phyloP scores from a whole-genome alignment of 164 flowering plant genomes.

The Piper betle region DNA sequence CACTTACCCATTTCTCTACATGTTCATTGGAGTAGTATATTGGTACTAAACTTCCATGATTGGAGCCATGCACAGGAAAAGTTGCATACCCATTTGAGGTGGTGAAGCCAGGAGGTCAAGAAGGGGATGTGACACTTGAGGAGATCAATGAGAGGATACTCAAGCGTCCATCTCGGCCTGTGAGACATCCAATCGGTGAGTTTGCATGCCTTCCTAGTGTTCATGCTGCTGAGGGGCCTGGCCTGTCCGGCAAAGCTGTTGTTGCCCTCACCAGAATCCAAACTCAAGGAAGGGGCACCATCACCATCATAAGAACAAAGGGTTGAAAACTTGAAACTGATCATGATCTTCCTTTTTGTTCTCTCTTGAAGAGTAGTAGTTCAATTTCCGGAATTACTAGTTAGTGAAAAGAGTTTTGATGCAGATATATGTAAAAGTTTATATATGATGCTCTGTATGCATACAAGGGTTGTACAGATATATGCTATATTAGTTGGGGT shows the following conservation, averaged over 20 bases:
- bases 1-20: no score
- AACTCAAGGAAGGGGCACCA: conserved; percentile 31
- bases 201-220: conserved; percentile 14
- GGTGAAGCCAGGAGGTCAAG: conserved; percentile 27
- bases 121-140: conserved; percentile 28
- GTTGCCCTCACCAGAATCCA: conserved; percentile 27
- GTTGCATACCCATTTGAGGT: conserved; percentile 27
- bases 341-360: no score
- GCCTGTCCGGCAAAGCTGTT: conserved; percentile 27
- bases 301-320: conserved; percentile 29
- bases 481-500: no score
- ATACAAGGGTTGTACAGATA: no score
- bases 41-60: no score
- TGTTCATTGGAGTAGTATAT: no score
- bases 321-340: conserved; percentile 10
- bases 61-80: conserved; percentile 2
- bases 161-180: conserved; percentile 22
- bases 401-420: no score
- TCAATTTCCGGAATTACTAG: no score
- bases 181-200: conserved; percentile 29
- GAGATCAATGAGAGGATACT: conserved; percentile 27
- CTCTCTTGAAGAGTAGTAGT: no score
- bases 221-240: conserved; percentile 5
- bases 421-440: no score
- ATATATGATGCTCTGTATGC: no score